Conservation (phyloP, 768 basidiomycete genomes). For the Boletus fagicola region DNA sequence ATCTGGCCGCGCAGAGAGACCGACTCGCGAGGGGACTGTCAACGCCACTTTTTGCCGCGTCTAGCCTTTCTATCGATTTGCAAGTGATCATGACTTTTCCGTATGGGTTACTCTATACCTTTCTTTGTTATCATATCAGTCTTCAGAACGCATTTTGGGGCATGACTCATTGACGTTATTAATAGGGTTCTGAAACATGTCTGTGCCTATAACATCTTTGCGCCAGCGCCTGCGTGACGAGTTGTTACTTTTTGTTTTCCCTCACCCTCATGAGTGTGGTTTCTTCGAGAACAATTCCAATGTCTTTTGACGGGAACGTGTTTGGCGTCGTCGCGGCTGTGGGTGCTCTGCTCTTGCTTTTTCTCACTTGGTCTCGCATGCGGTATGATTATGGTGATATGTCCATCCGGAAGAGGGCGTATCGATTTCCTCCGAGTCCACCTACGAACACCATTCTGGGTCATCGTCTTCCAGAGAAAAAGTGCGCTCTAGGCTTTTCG, state of each 20-base stretch:
- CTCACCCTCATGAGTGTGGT: background rate
- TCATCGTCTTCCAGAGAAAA: constrained; percentile 2
- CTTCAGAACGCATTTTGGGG: too few species aligned
- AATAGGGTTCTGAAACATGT: too few species aligned
- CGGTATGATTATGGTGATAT: background rate
- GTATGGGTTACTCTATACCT: too few species aligned
- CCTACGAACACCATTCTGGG: background rate
- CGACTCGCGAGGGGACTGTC: too few species aligned
- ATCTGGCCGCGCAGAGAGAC: too few species aligned
- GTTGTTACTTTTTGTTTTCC: background rate
- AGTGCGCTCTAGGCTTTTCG: constrained; percentile 2
- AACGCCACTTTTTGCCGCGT: too few species aligned
- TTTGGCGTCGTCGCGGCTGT: background rate
- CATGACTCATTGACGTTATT: too few species aligned
- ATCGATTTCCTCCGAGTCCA: constrained; percentile 10
- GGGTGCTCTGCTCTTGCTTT: background rate
- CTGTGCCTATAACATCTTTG: background rate
- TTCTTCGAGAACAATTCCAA: background rate
- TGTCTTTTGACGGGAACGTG: background rate
- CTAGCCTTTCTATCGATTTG: too few species aligned
- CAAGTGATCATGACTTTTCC: too few species aligned
- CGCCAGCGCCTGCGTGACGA: background rate
- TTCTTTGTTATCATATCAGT: too few species aligned
- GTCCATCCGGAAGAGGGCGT: background rate
- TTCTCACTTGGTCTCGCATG: constrained; percentile 2